A percentile compares a stretch with the other conserved stretches of the same genome.
phyloP scores from a whole-genome alignment of 176 grass and related monocot species.

The Raddia distichophylla region DNA sequence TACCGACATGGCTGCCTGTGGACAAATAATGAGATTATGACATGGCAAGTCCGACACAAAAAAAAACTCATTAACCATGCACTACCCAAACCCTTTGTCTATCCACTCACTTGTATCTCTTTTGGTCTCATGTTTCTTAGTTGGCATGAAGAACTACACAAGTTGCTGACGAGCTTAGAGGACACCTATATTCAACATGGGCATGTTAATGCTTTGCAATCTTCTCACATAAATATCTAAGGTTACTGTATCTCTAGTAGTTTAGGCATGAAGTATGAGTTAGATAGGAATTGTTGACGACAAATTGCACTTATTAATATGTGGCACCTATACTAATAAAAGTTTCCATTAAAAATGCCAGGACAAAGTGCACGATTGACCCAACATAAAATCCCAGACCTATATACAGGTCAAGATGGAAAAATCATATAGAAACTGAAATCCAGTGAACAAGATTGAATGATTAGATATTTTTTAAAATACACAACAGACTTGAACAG shows the following conservation, averaged over 20 bases:
- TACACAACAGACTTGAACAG: constrained; percentile 8
- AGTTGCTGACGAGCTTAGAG: neutral
- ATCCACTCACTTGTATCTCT: neutral
- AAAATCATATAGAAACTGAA: constrained; percentile 11
- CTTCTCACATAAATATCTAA: constrained; percentile 13
- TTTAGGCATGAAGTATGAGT: constrained; percentile 8
- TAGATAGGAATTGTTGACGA: neutral
- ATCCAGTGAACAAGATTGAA: constrained; percentile 21
- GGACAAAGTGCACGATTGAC: neutral
- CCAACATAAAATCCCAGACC: constrained; percentile 27
- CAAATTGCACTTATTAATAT: neutral
- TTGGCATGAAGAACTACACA: neutral
- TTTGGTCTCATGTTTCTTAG: neutral
- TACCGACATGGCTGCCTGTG: constrained; percentile 1
- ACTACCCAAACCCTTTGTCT: neutral
- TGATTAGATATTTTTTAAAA: neutral
- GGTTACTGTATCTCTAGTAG: neutral
- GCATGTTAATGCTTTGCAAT: neutral
- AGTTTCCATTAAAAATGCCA: neutral
- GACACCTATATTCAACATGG: constrained; percentile 20
- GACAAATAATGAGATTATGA: neutral
- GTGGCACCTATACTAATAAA: too few relatives aligned
- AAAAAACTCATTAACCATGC: neutral
- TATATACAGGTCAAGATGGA: constrained; percentile 25
- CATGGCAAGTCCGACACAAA: constrained; percentile 8